Conservation (phyloP, 1,139 yeast species). For the Scheffersomyces quercinus region DNA sequence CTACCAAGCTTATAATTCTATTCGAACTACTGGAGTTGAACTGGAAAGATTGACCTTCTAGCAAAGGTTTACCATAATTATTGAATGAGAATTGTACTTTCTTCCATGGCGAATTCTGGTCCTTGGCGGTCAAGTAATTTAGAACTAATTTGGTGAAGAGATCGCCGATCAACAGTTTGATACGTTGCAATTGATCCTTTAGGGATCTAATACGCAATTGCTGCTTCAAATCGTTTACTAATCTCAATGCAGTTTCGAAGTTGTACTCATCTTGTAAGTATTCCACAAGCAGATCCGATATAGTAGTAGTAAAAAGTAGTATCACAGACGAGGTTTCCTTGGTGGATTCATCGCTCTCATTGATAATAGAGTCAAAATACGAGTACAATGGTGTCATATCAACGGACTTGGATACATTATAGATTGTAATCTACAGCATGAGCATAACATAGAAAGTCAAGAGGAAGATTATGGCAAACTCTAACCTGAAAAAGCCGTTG, state of each 20-base stretch:
- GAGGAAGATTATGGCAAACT: no score
- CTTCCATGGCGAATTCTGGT: conserved; percentile 17
- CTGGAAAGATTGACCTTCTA: conserved; percentile 20
- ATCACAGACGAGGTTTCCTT: no score
- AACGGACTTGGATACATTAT: no score
- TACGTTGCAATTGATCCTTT: conserved; percentile 17
- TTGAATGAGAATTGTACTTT: conserved; percentile 24
- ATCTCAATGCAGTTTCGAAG: conserved; percentile 35
- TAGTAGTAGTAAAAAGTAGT: conserved; percentile 18
- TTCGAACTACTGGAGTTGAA: conserved; percentile 62
- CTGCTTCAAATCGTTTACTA: conserved; percentile 34
- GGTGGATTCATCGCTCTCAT: no score
- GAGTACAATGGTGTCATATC: no score
- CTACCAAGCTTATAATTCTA: conserved; percentile 45
- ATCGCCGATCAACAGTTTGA: conserved; percentile 20
- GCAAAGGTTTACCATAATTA: conserved; percentile 39
- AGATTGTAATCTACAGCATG: no score
- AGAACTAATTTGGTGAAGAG: conserved; percentile 28
- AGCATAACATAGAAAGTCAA: no score
- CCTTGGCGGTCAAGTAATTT: conserved; percentile 17
- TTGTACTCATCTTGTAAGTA: conserved; percentile 34
- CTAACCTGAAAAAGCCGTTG: no score
- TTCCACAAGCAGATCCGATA: conserved; percentile 13
- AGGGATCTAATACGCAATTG: conserved; percentile 35
- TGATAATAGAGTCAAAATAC: no score